A percentile compares a stretch with the other conserved stretches of the same genome.
These are phyloP conservation scores for Scalesia atractyloides DNA, from an alignment of 129 eudicot genomes.

Conservation along the genomic window DNA sequence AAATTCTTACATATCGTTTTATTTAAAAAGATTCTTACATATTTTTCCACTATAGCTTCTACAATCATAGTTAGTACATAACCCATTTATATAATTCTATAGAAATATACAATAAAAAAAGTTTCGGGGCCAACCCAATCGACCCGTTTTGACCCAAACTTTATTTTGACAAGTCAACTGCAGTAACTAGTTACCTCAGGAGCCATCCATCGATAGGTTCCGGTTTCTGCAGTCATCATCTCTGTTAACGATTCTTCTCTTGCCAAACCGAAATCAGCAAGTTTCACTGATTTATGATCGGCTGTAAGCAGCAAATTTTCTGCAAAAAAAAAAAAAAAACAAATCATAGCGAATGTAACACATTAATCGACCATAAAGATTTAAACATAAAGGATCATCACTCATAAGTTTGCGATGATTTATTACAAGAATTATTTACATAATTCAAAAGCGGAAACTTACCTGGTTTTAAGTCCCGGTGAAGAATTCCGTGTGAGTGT, in stretches of 20 bases:
- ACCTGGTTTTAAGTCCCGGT: constrained; percentile 93
- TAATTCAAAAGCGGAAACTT: neutral
- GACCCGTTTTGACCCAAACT: neutral
- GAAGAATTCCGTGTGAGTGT: constrained; percentile 91
- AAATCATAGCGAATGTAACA: neutral
- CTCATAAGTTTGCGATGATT: no score
- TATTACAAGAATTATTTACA: no score
- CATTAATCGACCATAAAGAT: neutral
- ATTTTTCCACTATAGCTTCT: neutral
- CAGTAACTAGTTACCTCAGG: constrained; percentile 54
- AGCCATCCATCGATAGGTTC: constrained; percentile 94
- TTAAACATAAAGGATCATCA: no score
- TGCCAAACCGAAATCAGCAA: constrained; percentile 88
- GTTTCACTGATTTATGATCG: constrained; percentile 66
- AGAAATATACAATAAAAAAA: neutral
- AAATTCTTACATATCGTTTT: neutral
- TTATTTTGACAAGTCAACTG: neutral
- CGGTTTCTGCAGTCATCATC: constrained; percentile 92
- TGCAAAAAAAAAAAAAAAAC: no score
- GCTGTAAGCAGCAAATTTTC: constrained; percentile 75
- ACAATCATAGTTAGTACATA: neutral
- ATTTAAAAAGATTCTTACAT: neutral
- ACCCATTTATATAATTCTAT: neutral
- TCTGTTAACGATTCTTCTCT: constrained; percentile 85
- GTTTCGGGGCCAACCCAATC: neutral